Evolutionary conservation across 2,329 filamentous ascomycete species (phyloP).

Genomic region (Grosmannia serpens): DNA sequence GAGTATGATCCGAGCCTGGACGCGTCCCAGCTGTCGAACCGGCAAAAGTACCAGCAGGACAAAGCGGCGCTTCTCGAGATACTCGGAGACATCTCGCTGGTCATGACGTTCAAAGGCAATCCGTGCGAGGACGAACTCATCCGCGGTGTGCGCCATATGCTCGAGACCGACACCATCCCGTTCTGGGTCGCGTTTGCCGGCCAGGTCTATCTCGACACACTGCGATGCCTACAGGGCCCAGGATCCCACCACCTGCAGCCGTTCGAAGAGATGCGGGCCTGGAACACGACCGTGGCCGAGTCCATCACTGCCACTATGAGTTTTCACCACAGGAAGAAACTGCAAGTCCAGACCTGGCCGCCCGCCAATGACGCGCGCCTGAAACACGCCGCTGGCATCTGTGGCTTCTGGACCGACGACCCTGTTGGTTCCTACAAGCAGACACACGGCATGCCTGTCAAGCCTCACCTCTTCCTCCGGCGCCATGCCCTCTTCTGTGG

Average conservation of each 20-base stretch:
- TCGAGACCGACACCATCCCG: conserved; percentile 20
- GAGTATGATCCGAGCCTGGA: conserved; percentile 14
- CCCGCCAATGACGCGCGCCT: conserved; percentile 17
- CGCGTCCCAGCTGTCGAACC: not conserved
- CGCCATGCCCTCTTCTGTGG: conserved; percentile 23
- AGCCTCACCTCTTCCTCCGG: not conserved
- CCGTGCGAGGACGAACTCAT: not conserved
- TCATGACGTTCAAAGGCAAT: not conserved
- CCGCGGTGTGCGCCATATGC: not conserved
- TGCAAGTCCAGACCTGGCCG: conserved; percentile 13
- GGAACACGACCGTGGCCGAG: conserved; percentile 11
- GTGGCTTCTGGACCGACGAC: not conserved
- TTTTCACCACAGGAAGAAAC: conserved; percentile 16
- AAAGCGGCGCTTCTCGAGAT: conserved; percentile 20
- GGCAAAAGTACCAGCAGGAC: conserved; percentile 21
- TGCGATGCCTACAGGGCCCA: conserved; percentile 18
- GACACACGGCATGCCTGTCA: not conserved
- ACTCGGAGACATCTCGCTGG: conserved; percentile 10
- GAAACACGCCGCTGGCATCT: not conserved
- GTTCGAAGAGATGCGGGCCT: conserved; percentile 7
- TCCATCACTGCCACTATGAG: conserved; percentile 18
- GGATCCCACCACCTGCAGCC: conserved; percentile 1
- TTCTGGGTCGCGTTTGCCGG: conserved; percentile 27
- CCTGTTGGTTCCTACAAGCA: not conserved
- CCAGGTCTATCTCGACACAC: conserved; percentile 30